phyloP scores from a whole-genome alignment of 805 yeast genomes.

The Candida ortonii region DNA sequence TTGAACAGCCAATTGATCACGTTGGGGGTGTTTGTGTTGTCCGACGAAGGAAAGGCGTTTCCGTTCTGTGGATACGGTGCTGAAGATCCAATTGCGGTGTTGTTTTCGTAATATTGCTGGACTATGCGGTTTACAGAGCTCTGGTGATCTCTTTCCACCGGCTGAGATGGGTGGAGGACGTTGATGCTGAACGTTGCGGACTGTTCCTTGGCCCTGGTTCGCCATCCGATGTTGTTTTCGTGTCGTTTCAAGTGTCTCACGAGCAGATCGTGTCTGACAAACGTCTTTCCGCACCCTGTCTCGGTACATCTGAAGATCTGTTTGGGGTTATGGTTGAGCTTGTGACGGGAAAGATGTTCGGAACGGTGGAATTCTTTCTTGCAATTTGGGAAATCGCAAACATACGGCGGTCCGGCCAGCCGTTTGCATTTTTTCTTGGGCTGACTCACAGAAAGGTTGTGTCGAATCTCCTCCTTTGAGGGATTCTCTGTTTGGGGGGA shows the following conservation, averaged over 20 bases:
- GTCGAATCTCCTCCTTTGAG: no score
- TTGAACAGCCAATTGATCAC: conserved; percentile 31
- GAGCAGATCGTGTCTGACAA: conserved; percentile 59
- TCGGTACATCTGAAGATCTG: conserved; percentile 49
- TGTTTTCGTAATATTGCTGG: conserved; percentile 18
- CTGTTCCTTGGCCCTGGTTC: no score
- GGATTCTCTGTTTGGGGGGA: no score
- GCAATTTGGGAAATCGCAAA: conserved; percentile 49
- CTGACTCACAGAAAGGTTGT: no score
- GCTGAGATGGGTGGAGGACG: conserved; percentile 1
- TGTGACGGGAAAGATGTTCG: conserved; percentile 64
- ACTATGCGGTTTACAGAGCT: conserved; percentile 26
- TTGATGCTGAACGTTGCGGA: no score
- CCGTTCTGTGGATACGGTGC: no score
- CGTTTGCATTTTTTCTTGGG: no score
- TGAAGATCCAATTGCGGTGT: no score
- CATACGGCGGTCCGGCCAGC: conserved; percentile 34
- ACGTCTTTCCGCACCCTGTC: conserved; percentile 54
- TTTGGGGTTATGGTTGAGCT: conserved; percentile 56
- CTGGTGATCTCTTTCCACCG: conserved; percentile 6
- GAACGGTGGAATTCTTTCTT: conserved; percentile 55
- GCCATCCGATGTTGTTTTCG: conserved; percentile 25
- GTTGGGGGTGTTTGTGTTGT: conserved; percentile 14
- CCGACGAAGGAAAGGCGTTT: background rate
- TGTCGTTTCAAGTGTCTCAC: conserved; percentile 46